Evolutionary conservation across 352 stramenopile species (phyloP).

Genomic region (Plasmopara halstedii): DNA sequence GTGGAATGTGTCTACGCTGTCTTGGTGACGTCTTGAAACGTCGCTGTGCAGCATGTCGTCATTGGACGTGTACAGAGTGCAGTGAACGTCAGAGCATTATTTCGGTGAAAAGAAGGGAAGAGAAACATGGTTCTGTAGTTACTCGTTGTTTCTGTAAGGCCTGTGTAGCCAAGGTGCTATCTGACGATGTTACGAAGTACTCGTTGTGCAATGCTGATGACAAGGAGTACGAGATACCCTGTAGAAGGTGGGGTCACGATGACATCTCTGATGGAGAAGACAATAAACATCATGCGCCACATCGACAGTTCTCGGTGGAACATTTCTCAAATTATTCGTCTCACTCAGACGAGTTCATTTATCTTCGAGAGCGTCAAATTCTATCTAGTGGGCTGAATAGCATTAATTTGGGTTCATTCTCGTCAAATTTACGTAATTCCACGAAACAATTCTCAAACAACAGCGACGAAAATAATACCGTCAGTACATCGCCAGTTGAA

Average conservation of each 20-base stretch:
- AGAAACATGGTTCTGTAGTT: slow-evolving; percentile 1
- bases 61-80: slow-evolving; percentile 33
- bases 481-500: slow-evolving; percentile 21
- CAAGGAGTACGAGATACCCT: slow-evolving; percentile 10
- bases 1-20: slow-evolving; percentile 40
- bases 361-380: slow-evolving; percentile 13
- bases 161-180: slow-evolving; percentile 44
- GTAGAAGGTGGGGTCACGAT: slow-evolving; percentile 30
- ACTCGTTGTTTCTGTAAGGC: slow-evolving; percentile 54
- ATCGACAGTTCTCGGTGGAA: slow-evolving; percentile 20
- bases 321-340: slow-evolving; percentile 14
- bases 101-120: slow-evolving; percentile 8
- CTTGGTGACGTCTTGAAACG: slow-evolving; percentile 28
- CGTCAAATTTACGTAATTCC: slow-evolving; percentile 9
- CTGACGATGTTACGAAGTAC: slow-evolving; percentile 43
- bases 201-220: slow-evolving; percentile 32
- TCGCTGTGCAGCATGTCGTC: slow-evolving; percentile 38
- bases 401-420: slow-evolving; percentile 3
- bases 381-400: slow-evolving; percentile 9
- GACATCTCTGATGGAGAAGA: slow-evolving; percentile 30
- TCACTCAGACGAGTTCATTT: slow-evolving; percentile 14
- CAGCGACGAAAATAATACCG: slow-evolving; percentile 19
- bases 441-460: slow-evolving; percentile 17
- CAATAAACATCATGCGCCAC: slow-evolving; percentile 4
- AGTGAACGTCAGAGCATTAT: slow-evolving; percentile 43